Percentiles rank a stretch among this genome's conserved stretches.
phyloP scores from a whole-genome alignment of 805 yeast species.

The Scheffersomyces lignosus region DNA sequence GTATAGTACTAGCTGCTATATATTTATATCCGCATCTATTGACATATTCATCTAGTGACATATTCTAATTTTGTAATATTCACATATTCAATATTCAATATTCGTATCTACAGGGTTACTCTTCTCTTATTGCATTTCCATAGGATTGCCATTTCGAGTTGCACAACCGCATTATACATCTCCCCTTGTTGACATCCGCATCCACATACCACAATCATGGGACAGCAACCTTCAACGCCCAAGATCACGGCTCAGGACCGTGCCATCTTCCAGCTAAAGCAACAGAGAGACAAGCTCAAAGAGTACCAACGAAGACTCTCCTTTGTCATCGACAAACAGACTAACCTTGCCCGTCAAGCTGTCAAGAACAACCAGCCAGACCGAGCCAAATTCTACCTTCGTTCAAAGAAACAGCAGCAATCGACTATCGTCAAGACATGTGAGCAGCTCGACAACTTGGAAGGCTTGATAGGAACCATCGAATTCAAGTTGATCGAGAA shows the following conservation, averaged over 20 bases:
- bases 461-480: slow-evolving; percentile 72
- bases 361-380: slow-evolving; percentile 52
- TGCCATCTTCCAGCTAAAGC: slow-evolving; percentile 82
- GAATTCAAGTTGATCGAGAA: slow-evolving; percentile 89
- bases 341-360: slow-evolving; percentile 56
- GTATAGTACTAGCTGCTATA: too few relatives aligned
- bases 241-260: slow-evolving; percentile 80
- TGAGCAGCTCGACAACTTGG: slow-evolving; percentile 76
- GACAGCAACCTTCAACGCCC: slow-evolving; percentile 47
- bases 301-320: slow-evolving; percentile 67
- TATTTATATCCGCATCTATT: too few relatives aligned
- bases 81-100: too few relatives aligned
- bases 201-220: too few relatives aligned
- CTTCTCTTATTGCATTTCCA: too few relatives aligned
- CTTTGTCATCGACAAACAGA: slow-evolving; percentile 60
- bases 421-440: slow-evolving; percentile 67
- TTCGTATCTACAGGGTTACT: too few relatives aligned
- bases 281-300: slow-evolving; percentile 81
- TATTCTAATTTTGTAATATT: too few relatives aligned
- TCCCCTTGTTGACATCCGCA: too few relatives aligned
- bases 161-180: too few relatives aligned
- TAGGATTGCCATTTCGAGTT: too few relatives aligned
- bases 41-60: too few relatives aligned
- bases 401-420: slow-evolving; percentile 81
- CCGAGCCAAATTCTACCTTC: slow-evolving; percentile 67